Evolutionary conservation across 495 filamentous ascomycete genomes (phyloP), one percentile per base, ranked within the genome.

Genomic region (Penicillium dipodomyicola): DNA sequence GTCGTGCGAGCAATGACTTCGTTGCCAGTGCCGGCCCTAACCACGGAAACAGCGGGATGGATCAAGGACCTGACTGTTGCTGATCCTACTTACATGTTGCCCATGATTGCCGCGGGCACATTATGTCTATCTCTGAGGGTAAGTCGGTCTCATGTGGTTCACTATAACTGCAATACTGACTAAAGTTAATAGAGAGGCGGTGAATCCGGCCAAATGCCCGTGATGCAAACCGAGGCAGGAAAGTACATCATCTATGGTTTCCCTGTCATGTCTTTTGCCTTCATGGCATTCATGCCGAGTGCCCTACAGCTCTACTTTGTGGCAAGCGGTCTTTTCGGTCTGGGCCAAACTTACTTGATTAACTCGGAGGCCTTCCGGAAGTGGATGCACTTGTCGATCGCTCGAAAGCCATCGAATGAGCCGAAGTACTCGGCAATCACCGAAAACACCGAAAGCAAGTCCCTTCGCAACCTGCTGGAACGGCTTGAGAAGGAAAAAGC

Each of bases 1-100:
- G 73, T 92, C n/a, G 58, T 92, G 54, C 75, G 82, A 27, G 85
- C 75, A 48, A 96, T 96, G 91, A 67, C 85, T 3, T 58, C 69
- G 17, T 67, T 98, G 25, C 93, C 94, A 1, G 89, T 96, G 6
- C 92, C 92, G 0, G 88, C 82, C 1, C 59, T 97, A 53, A 78
- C 87, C 52, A 72, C 70, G 9, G 91, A 88, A 30, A 85, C 89
- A 3, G 55, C 84, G 7, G 70, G 80, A 12, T 97, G 95, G 95
- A 82, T 97, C 60, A 71, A 71, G 5, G 87, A 99, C 64, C 72
- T 99, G 53, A 88, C 92, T 1, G 67, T 88, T 11, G 52, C 81
- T 1, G 94, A 99, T 69, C 92, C 95, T 0, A 82, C 75, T 46
- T 89, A 75, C 57, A 72, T 93, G 35, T 67, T 97, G n/a, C 94